Evolutionary conservation across 2,329 filamentous ascomycete genomes (phyloP), one percentile per base, ranked within the genome.

Genomic region (Ceratocystis colombiana): DNA sequence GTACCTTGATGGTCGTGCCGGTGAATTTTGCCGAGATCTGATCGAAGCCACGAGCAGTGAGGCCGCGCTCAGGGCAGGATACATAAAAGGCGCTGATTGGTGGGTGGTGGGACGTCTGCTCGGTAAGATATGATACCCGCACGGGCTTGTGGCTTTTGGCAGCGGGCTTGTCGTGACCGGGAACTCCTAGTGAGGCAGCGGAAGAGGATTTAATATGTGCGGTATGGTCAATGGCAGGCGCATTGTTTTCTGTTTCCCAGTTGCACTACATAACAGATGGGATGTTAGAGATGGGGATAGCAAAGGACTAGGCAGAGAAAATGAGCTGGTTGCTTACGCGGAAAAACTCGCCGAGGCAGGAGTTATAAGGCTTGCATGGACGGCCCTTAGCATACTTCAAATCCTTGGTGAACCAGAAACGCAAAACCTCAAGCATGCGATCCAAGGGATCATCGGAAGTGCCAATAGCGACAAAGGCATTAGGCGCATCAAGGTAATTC

Each of bases 331-430:
- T 28, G 78, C 85, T 72, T 79, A 92, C 89, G 78, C 91, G 84
- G 78, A 99, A 99, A 78, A 99, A 99, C 78, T 99, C 94, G 70
- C 94, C 94, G 63, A 99, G 78, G 45, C 91, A 92, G 61, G 92
- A 96, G 77, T 99, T 99, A 79, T 99, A 99, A 10, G 94, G 94
- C 77, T 99, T 99, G 85, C 93, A 97, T 55, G 94, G 94, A 79
- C 92, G 96, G 68, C 93, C 93, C 79, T 97, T 97, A 75, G 95
- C 90, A 73, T 97, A 99, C 84, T 99, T 99, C 76, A 99, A 76
- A 76, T 99, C 94, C 76, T 99, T 99, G 69, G 94, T 97, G 73
- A 97, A 96, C 94, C 94, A 99, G 77, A 97, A 99, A 68, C 92
- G 87, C 71, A 97, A 77, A 37, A 96, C 90, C 73, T 93, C 92